phyloP scores from a whole-genome alignment of 306 rosid genomes.

The Luffa acutangula region DNA sequence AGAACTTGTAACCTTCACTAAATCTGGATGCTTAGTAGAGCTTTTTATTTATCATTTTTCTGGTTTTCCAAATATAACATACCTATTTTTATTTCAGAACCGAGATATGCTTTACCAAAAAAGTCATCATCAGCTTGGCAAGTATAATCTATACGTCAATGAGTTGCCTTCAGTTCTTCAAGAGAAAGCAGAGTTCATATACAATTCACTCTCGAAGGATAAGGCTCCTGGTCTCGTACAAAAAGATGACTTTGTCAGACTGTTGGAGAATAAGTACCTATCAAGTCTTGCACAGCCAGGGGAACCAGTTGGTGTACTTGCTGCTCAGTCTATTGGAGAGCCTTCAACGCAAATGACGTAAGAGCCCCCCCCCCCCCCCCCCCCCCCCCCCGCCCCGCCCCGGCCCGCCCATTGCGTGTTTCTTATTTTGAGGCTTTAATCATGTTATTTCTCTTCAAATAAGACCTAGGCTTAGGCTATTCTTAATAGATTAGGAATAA shows the following conservation, averaged over 20 bases:
- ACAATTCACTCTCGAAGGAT: constrained; percentile 21
- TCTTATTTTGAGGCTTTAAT: background rate
- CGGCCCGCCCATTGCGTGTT: background rate
- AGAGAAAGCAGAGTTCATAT: constrained; percentile 39
- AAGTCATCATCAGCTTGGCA: constrained; percentile 40
- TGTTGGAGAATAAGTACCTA: constrained; percentile 83
- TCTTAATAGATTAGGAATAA: background rate
- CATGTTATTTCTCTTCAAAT: background rate
- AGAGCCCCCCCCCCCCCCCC: constrained; percentile 14
- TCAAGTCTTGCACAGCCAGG: constrained; percentile 90
- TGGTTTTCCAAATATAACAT: background rate
- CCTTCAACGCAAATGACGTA: constrained; percentile 98
- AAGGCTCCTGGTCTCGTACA: constrained; percentile 21
- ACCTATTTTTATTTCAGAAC: constrained; percentile 48
- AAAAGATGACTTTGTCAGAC: constrained; percentile 43
- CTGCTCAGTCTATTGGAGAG: constrained; percentile 92
- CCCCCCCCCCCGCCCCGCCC: background rate
- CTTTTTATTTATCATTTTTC: constrained; percentile 11
- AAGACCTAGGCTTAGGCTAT: background rate
- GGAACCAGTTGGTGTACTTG: constrained; percentile 94
- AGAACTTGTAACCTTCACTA: constrained; percentile 21
- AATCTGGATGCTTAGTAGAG: constrained; percentile 9
- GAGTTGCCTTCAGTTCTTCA: constrained; percentile 59
- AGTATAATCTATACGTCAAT: constrained; percentile 46
- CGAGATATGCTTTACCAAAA: constrained; percentile 50